Evolutionary conservation across 257 asterid genomes (phyloP), one percentile per base, ranked within the genome.

Genomic region (Solanum piurae): DNA sequence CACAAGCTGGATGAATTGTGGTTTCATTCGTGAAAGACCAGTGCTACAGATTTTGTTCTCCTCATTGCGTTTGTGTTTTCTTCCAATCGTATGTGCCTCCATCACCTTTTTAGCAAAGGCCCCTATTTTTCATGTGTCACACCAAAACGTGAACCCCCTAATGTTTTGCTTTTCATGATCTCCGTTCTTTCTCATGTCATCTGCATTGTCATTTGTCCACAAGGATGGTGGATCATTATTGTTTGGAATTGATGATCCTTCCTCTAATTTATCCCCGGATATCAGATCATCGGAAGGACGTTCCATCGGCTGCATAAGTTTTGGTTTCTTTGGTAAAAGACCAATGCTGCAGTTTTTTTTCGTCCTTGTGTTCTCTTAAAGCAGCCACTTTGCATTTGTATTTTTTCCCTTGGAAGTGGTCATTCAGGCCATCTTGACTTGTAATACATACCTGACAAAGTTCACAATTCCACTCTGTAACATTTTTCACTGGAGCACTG

Each of bases 61-160:
- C 88, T 89, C 94, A 85, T 89, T 93, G 5, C 87, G 18, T 87
- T 93, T 92, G 93, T 94, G 96, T 75, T 89, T 94, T 91, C 88
- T 95, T 82, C 96, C 98, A 66, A 20, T 58, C 31, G 18, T 49
- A 86, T 95, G 97, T 29, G 5, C 46, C 21, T 89, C 86, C 92
- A 91, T 86, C 25, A 46, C 90, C 16, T 72, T 86, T 34, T 9
- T n/a, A 64, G 86, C 23, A 33, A 18, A 33, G 20, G 88, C 87
- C 13, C 91, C 89, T 37, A 37, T 37, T 37, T 37, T 37, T 9
- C 40, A 37, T 7, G 40, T 37, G 9, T 37, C 40, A 37, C 40
- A 37, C 9, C 9, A 37, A 37, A 37, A 37, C 40, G 9, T 37
- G 40, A 37, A 37, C 40, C 40, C 9, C 9, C 40, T 37, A 37